Percentiles rank a stretch among this genome's conserved stretches.
Conservation (phyloP, 345 rosid species). For the Mercurialis annua region DNA sequence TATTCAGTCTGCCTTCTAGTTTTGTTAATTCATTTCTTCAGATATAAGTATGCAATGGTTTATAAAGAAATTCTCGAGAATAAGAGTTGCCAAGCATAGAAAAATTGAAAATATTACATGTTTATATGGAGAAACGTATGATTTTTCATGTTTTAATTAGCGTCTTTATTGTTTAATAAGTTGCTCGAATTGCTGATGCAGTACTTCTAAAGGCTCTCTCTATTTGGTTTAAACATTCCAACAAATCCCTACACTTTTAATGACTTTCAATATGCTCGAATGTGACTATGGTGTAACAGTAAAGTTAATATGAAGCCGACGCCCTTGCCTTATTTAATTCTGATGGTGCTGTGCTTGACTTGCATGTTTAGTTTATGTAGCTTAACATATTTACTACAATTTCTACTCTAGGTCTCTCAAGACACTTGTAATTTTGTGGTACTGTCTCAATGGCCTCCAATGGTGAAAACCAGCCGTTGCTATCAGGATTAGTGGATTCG, state of each 20-base stretch:
- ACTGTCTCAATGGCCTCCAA: slow-evolving; percentile 45
- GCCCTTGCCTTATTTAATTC: neutral
- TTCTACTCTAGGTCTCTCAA: slow-evolving; percentile 25
- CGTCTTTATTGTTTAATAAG: neutral
- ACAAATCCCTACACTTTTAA: neutral
- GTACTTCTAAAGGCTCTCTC: neutral
- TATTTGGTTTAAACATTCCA: neutral
- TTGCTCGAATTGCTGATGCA: neutral
- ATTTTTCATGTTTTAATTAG: neutral
- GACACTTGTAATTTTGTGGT: slow-evolving; percentile 8
- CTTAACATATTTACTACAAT: neutral
- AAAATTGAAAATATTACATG: neutral
- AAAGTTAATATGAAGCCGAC: neutral
- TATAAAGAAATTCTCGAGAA: neutral
- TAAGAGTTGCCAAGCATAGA: too few relatives aligned
- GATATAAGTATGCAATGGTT: neutral
- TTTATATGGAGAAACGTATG: neutral
- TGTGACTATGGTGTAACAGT: neutral
- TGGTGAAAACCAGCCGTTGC: slow-evolving; percentile 45
- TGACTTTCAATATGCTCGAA: neutral
- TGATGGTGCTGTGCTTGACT: too few relatives aligned
- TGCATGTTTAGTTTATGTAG: neutral
- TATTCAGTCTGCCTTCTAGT: neutral
- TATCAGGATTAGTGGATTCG: slow-evolving; percentile 33
- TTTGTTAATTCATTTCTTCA: neutral